These are phyloP conservation scores for Karstenula rhodostoma DNA, from an alignment of 2,329 filamentous ascomycete species.

Conservation along the genomic window DNA sequence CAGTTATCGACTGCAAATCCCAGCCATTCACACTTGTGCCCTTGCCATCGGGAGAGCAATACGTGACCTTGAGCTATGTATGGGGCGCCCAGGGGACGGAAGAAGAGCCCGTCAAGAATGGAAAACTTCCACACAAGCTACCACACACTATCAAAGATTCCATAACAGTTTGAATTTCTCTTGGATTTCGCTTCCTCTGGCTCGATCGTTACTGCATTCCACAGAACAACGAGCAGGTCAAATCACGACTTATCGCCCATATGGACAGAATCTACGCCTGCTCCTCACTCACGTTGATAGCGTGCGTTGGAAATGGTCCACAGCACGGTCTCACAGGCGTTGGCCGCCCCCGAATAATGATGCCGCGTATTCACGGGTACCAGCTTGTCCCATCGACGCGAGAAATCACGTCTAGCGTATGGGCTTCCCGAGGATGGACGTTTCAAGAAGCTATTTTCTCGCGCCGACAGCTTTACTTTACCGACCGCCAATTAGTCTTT, in stretches of 20 bases:
- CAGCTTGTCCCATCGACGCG: no score
- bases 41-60: no score
- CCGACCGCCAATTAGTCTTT: slow-evolving; percentile 22
- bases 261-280: background rate
- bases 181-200: background rate
- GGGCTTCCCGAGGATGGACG: slow-evolving; percentile 18
- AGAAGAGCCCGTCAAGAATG: no score
- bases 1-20: no score
- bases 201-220: background rate
- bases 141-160: background rate
- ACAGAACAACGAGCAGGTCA: background rate
- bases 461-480: slow-evolving; percentile 20
- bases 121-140: no score
- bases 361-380: no score
- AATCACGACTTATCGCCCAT: background rate
- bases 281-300: background rate
- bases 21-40: no score
- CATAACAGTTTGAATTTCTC: background rate
- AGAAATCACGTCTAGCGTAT: background rate
- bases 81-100: no score
- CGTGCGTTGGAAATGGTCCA: background rate
- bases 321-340: background rate
- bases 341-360: background rate
- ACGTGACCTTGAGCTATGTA: no score
- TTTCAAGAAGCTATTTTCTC: slow-evolving; percentile 25